Evolutionary conservation across 768 basidiomycete species (phyloP), one percentile per base, ranked within the genome.

Genomic region (Cubamyces lactineus): DNA sequence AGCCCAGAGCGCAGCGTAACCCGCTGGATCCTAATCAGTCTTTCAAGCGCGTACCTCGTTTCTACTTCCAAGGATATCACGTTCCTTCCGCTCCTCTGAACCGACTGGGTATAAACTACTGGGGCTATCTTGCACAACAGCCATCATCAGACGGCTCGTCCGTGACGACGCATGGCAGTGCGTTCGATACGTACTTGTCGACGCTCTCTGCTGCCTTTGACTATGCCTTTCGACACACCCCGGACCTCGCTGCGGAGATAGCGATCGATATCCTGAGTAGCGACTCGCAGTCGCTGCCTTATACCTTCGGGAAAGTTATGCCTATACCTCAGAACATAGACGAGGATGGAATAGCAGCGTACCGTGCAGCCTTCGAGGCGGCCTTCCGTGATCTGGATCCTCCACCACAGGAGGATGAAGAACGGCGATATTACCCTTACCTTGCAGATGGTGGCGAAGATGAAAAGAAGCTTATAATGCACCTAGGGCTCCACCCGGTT

Each of bases 201-300:
- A 38, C 13, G 12, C 52, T 63, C 17, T 47, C 52, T 24, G 24
- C 41, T 0, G 62, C 57, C 11, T 28, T 54, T 1, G 52, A 63
- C 38, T 11, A 19, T 3, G 61, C 49, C 3, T 24, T 62, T 34
- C 53, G 55, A 9, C 45, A 41, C 21, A 53, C 47, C 2, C 62
- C 56, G 15, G 56, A 53, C 1, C 46, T 63, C 3, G 62, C 57
- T 9, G 39, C 48, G 17, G 57, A 63, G 28, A 52, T 63, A 19
- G 62, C 62, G 1, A 15, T 39, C 3, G 51, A 59, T 38, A 63
- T 63, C 23, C 46, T 63, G 17, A 58, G 43, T 1, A 50, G 57
- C 28, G 28, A 28, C 19, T 12, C 40, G 21, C 24, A 23, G 5
- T 34, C 28, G 5, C 12, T 19, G 11, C 19, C 48, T 16, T 21